phyloP scores from a whole-genome alignment of 2,329 filamentous ascomycete genomes.

The Nannizzia gypsea region DNA sequence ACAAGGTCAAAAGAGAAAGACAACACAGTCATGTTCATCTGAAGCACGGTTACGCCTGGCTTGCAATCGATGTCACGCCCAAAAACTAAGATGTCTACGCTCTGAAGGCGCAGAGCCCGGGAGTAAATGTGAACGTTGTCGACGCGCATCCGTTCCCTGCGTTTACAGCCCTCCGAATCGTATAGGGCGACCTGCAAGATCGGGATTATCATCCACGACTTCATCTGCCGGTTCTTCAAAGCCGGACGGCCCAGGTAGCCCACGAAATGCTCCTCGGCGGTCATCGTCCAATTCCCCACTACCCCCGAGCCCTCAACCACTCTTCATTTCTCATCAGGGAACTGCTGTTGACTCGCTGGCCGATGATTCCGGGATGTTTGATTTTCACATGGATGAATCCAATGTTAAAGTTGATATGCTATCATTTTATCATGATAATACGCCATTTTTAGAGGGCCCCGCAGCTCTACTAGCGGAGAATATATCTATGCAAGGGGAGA shows the following conservation, averaged over 20 bases:
- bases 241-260: background rate
- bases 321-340: background rate
- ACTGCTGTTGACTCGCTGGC: background rate
- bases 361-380: background rate
- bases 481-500: background rate
- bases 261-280: background rate
- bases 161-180: background rate
- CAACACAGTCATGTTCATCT: background rate
- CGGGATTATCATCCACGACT: background rate
- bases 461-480: background rate
- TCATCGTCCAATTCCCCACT: background rate
- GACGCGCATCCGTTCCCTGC: background rate
- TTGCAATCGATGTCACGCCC: conserved; percentile 1
- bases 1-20: background rate
- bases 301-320: background rate
- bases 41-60: background rate
- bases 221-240: background rate
- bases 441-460: background rate
- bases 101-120: background rate
- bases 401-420: background rate
- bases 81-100: conserved; percentile 1
- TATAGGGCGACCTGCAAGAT: background rate
- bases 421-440: background rate
- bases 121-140: conserved; percentile 1
- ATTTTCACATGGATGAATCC: background rate